Base-by-base conservation (phyloP, 768 basidiomycete species). In the Mrakia frigida region DNA sequence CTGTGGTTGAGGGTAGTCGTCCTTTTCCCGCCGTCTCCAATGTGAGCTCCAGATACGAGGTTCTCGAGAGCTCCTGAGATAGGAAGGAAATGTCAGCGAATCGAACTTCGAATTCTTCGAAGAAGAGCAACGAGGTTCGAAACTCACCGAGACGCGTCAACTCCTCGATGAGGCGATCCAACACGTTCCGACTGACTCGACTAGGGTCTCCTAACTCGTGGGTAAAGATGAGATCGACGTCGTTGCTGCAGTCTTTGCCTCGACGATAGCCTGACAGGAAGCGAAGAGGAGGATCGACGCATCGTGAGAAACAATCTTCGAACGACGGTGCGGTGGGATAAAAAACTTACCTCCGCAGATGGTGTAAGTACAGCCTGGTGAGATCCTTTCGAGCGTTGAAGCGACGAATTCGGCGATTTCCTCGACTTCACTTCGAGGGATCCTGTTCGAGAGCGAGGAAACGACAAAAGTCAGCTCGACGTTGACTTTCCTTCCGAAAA, bases 191-290 rank as follows among this genome's bases (percentile, higher is more conserved):
- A 79, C 90, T 88, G 0, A 94, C 85, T 5, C 87, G 89, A 76
- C 87, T 88, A n/a, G 90, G 85, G 13, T 79, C 81, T 82, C 83
- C 39, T 81, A 84, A 86, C 0, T 87, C 85, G 80, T 94, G 92
- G 50, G 90, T 91, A 81, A 96, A 90, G 1, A 97, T 88, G 74
- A 98, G 91, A 80, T 98, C 94, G 41, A 94, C 89, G 81, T 97
- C 94, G 80, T 91, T 92, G 80, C 90, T 92, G 77, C 88, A 84
- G 3, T 84, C 80, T 82, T 96, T 96, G 1, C 94, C 94, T 74
- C 94, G 85, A 39, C 95, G 88, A 83, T 94, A 92, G 7, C 93
- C 74, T 94, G 74, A 37, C 35, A 33, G 33, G 37, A 50, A 3
- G 21, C 14, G 70, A 35, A 21, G n/a, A 39, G 35, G 37, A 46